phyloP scores from a whole-genome alignment of 2,329 filamentous ascomycete genomes.

The Penicillium sp. region DNA sequence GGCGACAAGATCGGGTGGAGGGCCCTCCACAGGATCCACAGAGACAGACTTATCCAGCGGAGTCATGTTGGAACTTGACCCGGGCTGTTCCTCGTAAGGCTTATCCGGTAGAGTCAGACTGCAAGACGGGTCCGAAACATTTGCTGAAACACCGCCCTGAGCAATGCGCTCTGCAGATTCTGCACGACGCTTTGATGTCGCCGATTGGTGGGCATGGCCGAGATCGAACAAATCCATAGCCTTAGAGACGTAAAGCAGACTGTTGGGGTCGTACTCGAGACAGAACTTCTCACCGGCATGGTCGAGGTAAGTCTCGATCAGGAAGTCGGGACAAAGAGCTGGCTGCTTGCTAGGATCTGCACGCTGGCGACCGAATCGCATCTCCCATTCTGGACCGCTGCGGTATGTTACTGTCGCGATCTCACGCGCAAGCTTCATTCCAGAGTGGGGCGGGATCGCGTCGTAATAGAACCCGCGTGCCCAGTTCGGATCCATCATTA shows the following conservation, averaged over 20 bases:
- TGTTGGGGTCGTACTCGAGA: constrained; percentile 93
- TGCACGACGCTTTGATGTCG: constrained; percentile 61
- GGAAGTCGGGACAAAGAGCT: constrained; percentile 92
- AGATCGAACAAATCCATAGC: constrained; percentile 99
- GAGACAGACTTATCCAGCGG: constrained; percentile 34
- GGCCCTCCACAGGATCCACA: constrained; percentile 40
- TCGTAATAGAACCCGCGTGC: constrained; percentile 92
- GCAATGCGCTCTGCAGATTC: constrained; percentile 60
- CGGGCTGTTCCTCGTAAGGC: constrained; percentile 84
- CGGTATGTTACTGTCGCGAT: constrained; percentile 98
- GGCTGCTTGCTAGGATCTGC: constrained; percentile 85
- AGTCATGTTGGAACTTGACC: constrained; percentile 45
- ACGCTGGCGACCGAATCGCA: constrained; percentile 81
- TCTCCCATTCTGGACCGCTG: constrained; percentile 96
- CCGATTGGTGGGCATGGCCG: constrained; percentile 66
- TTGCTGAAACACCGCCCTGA: constrained; percentile 39
- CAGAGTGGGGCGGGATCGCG: constrained; percentile 81
- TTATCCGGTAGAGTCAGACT: constrained; percentile 76
- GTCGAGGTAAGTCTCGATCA: constrained; percentile 97
- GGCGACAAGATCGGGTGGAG: constrained; percentile 74
- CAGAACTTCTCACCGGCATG: constrained; percentile 99
- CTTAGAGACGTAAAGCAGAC: constrained; percentile 92
- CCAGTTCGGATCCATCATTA: constrained; percentile 99
- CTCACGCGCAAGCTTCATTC: constrained; percentile 96
- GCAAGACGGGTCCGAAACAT: constrained; percentile 57